Evolutionary conservation across 192 early-diverging fungal genomes (phyloP).

Genomic region (Gamsiella multidivaricata): DNA sequence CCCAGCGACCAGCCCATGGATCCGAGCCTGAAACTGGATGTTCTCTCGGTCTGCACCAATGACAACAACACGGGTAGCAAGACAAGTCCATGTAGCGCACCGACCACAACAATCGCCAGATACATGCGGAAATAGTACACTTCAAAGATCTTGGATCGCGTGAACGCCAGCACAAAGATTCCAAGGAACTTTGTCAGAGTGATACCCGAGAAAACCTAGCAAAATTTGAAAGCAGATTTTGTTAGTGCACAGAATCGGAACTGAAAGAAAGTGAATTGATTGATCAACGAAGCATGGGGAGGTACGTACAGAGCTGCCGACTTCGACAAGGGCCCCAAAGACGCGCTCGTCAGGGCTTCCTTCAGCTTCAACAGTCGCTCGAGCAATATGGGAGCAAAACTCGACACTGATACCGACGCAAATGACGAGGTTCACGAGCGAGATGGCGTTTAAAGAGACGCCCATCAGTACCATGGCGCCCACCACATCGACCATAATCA

Average conservation of each 20-base stretch:
- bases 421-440: slow-evolving; percentile 72
- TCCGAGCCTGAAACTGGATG: slow-evolving; percentile 27
- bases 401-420: slow-evolving; percentile 77
- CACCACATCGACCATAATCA: slow-evolving; percentile 69
- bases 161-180: slow-evolving; percentile 74
- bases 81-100: slow-evolving; percentile 68
- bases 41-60: slow-evolving; percentile 43
- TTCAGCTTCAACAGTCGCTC: slow-evolving; percentile 63
- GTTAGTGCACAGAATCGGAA: background rate
- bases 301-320: slow-evolving; percentile 68
- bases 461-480: slow-evolving; percentile 68
- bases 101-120: slow-evolving; percentile 67
- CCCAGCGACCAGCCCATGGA: slow-evolving; percentile 33
- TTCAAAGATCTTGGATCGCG: slow-evolving; percentile 75
- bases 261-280: background rate
- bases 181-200: slow-evolving; percentile 74
- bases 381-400: slow-evolving; percentile 73
- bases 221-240: slow-evolving; percentile 7
- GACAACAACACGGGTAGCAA: slow-evolving; percentile 69
- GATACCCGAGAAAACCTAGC: slow-evolving; percentile 70
- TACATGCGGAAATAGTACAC: slow-evolving; percentile 79
- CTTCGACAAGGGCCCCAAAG: slow-evolving; percentile 60
- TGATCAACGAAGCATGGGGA: background rate
- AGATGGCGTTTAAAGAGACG: slow-evolving; percentile 71
- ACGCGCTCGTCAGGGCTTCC: slow-evolving; percentile 59